Conservation (phyloP, 148 eudicot genomes). For the Vaccinium darrowii region DNA sequence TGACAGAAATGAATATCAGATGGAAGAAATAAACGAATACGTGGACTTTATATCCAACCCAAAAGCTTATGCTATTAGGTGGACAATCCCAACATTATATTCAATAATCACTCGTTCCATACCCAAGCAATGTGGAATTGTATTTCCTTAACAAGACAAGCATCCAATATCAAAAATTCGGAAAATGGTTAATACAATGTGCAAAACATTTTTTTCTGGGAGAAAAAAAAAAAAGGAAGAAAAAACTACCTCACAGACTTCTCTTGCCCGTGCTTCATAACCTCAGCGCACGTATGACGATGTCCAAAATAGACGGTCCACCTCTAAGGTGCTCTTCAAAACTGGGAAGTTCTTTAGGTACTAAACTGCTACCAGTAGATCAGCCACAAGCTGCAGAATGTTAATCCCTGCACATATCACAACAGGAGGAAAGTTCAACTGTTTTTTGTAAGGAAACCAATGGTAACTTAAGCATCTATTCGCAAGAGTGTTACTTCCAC, state of each 20-base stretch:
- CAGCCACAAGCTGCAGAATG: conserved; percentile 3
- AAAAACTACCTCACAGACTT: conserved; percentile 10
- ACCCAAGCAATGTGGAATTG: no score
- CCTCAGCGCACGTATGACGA: not conserved
- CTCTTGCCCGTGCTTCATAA: conserved; percentile 35
- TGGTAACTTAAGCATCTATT: no score
- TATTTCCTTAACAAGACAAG: not conserved
- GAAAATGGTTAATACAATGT: no score
- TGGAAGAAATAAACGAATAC: no score
- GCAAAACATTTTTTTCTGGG: no score
- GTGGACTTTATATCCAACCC: no score
- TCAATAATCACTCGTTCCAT: not conserved
- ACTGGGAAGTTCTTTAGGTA: conserved; percentile 2
- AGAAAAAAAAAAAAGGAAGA: no score
- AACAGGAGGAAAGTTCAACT: not conserved
- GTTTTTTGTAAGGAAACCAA: not conserved
- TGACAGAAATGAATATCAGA: not conserved
- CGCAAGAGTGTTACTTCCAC: no score
- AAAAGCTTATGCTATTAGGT: no score
- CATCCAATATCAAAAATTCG: no score
- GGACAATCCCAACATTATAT: no score
- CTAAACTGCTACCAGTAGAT: not conserved
- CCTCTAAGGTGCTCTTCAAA: not conserved
- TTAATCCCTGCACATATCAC: conserved; percentile 8
- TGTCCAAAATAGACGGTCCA: not conserved